Conservation (phyloP, 352 stramenopile genomes). For the Phytophthora cajani region DNA sequence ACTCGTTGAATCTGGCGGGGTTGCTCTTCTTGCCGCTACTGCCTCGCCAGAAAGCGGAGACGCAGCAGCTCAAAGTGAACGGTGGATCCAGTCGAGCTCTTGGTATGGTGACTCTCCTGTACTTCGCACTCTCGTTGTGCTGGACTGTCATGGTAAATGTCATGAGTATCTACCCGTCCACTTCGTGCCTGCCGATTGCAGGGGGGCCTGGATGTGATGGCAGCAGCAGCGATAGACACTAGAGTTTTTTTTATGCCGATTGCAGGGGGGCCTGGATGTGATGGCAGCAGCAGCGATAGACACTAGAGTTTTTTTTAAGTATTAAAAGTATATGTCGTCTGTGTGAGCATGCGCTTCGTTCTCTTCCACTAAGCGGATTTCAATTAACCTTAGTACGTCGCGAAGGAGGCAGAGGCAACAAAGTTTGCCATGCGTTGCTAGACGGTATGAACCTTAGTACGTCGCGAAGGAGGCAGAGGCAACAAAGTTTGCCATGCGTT, state of each 20-base stretch:
- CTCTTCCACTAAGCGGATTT: neutral
- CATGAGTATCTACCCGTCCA: slow-evolving; percentile 43
- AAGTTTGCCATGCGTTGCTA: neutral
- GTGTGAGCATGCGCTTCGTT: neutral
- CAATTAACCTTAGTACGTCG: neutral
- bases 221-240: slow-evolving; percentile 1
- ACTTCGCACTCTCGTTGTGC: slow-evolving; percentile 31
- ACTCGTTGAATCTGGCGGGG: slow-evolving; percentile 37
- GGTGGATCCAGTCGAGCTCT: slow-evolving; percentile 43
- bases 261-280: slow-evolving; percentile 30
- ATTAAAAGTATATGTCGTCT: neutral
- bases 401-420: neutral
- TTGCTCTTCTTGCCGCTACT: slow-evolving; percentile 45
- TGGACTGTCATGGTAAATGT: slow-evolving; percentile 39
- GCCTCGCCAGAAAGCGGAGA: slow-evolving; percentile 52
- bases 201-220: slow-evolving; percentile 28
- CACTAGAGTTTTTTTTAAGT: slow-evolving; percentile 1
- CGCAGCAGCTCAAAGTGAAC: slow-evolving; percentile 42
- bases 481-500: neutral
- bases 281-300: neutral
- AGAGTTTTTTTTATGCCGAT: slow-evolving; percentile 15
- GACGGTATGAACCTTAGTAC: neutral
- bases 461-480: neutral
- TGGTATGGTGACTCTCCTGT: slow-evolving; percentile 41
- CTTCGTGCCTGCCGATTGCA: slow-evolving; percentile 28